Evolutionary conservation across 148 eudicot genomes (phyloP).

Genomic region (Nepenthes gracilis): DNA sequence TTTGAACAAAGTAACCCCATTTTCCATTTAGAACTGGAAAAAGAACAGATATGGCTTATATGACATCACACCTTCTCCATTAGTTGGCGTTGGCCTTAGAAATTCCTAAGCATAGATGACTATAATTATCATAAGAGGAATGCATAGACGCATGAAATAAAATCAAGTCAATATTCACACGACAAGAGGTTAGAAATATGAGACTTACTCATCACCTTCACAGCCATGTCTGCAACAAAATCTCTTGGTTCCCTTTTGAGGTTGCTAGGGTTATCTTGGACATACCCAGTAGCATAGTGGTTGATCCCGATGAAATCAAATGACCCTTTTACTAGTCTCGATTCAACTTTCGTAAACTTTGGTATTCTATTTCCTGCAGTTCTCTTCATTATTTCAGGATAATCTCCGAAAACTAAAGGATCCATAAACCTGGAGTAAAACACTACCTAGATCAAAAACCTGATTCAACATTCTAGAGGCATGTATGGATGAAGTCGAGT

Average conservation of each 20-base stretch:
- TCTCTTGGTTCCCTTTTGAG: slow-evolving; percentile 22
- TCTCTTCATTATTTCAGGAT: slow-evolving; percentile 40
- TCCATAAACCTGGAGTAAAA: slow-evolving; percentile 29
- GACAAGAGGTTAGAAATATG: not conserved
- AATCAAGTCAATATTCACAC: not conserved
- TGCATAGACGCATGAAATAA: not conserved
- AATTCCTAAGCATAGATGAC: too few species aligned
- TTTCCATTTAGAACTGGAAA: too few species aligned
- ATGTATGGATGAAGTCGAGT: too few species aligned
- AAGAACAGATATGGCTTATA: too few species aligned
- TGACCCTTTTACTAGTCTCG: slow-evolving; percentile 37
- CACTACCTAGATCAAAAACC: not conserved
- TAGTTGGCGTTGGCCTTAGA: too few species aligned
- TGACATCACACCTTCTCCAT: too few species aligned
- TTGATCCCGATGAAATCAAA: slow-evolving; percentile 57
- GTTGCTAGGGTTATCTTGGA: slow-evolving; percentile 26
- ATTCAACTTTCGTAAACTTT: slow-evolving; percentile 26
- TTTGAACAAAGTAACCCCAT: too few species aligned
- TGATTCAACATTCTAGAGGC: too few species aligned
- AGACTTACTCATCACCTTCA: slow-evolving; percentile 22
- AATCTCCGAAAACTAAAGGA: slow-evolving; percentile 49
- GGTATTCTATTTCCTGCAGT: slow-evolving; percentile 37
- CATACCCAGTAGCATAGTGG: slow-evolving; percentile 16
- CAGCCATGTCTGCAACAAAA: slow-evolving; percentile 30
- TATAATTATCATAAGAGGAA: not conserved